Conservation (phyloP, 441 rosid species). For the Gossypium lobatum region DNA sequence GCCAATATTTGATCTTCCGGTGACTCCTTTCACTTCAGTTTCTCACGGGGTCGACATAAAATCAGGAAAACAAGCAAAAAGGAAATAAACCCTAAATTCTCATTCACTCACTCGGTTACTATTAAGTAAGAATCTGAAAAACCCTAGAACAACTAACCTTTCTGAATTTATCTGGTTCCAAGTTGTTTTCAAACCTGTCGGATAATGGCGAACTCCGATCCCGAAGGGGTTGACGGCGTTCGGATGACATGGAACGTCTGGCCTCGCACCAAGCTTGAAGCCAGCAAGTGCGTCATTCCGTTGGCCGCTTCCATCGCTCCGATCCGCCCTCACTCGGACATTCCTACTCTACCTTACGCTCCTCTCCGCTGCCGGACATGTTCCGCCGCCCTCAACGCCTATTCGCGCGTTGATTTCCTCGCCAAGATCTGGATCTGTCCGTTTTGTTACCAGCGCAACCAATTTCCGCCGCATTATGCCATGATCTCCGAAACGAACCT, state of each 20-base stretch:
- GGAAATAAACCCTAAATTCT: neutral
- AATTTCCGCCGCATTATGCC: conserved; percentile 72
- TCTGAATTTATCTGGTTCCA: neutral
- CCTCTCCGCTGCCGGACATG: conserved; percentile 87
- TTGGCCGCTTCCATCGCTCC: conserved; percentile 87
- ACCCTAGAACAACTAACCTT: no score
- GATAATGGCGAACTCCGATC: conserved; percentile 75
- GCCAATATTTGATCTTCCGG: neutral
- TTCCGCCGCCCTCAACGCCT: conserved; percentile 61
- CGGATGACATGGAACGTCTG: conserved; percentile 97
- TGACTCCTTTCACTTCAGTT: conserved; percentile 14
- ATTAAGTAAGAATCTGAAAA: neutral
- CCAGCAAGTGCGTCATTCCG: conserved; percentile 96
- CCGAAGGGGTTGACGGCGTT: conserved; percentile 85
- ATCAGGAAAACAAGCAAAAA: neutral
- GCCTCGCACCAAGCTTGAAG: conserved; percentile 95
- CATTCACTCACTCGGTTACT: neutral
- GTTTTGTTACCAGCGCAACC: conserved; percentile 76
- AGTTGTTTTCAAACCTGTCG: conserved; percentile 42
- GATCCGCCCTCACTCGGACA: conserved; percentile 71
- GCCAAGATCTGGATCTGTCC: conserved; percentile 99
- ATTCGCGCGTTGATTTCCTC: conserved; percentile 67
- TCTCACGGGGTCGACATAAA: conserved; percentile 13
- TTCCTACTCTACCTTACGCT: conserved; percentile 73
- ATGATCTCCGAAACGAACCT: conserved; percentile 81